Base-by-base conservation (phyloP, 768 basidiomycete genomes). In the Suillus brevipes region DNA sequence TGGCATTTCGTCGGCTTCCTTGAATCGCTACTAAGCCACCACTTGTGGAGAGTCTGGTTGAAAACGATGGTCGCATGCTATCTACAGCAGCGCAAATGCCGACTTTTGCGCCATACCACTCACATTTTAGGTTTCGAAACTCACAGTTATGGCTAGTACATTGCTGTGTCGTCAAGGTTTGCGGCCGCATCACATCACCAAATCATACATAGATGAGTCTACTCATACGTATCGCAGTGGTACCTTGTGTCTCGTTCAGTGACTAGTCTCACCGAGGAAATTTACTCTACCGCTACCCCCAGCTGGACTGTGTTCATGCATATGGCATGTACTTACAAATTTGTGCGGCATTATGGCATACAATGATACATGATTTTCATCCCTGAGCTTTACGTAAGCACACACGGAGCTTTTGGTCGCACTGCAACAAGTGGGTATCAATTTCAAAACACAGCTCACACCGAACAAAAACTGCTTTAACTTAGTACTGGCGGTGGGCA, bases 401-500 rank as follows among this genome's bases (percentile, higher is more conserved):
- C 4, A 42, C n/a, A 3, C 58, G 58, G 58, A 42, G 7, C 58
- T 38, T 59, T 59, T 59, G 58, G 58, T 59, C 6, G 58, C 58
- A 59, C 58, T 42, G 58, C 58, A 59, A 59, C 58, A 23, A 40
- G n/a, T n/a, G 12, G 20, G 34, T n/a, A 52, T 7, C 31, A 53
- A 55, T 55, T 55, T 55, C 34, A 55, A 55, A 55, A 55, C 53
- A 28, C 57, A 58, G 40, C 58, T 59, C 28, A 20, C 56, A 38
- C 56, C 25, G 18, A 59, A 42, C n/a, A 40, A 38, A 57, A 58
- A 38, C 58, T 55, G 53, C 61, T 62, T 57, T 40, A 49, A 62
- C 37, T 55, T 40, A 38, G 64, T 31, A 16, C 64, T 64, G 74
- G 72, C 65, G 63, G 61, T 69, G 68, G 76, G 74, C 72, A 70